These are phyloP conservation scores for Penicillium expansum DNA, from an alignment of 2,329 filamentous ascomycete genomes.

Conservation along the genomic window DNA sequence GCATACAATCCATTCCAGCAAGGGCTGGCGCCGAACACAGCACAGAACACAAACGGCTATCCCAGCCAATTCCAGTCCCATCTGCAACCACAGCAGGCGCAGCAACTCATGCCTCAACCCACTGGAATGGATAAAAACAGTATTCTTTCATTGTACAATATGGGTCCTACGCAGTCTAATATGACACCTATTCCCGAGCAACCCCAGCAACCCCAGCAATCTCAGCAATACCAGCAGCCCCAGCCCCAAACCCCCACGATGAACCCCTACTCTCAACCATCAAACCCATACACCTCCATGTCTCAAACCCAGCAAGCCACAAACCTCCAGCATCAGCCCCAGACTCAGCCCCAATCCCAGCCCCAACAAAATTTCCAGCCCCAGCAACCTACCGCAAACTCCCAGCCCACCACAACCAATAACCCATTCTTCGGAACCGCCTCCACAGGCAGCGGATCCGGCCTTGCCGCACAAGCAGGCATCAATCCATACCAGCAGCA, in stretches of 20 bases:
- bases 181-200: slow-evolving; percentile 34
- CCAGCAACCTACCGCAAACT: not conserved
- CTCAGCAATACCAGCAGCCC: slow-evolving; percentile 11
- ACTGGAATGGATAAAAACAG: slow-evolving; percentile 48
- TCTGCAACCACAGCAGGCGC: slow-evolving; percentile 20
- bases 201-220: slow-evolving; percentile 5
- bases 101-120: slow-evolving; percentile 39
- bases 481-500: slow-evolving; percentile 13
- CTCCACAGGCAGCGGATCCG: slow-evolving; percentile 13
- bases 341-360: slow-evolving; percentile 10
- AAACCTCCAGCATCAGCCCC: slow-evolving; percentile 20
- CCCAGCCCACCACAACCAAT: slow-evolving; percentile 17
- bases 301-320: slow-evolving; percentile 23
- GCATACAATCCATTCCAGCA: slow-evolving; percentile 38
- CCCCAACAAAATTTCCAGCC: slow-evolving; percentile 19
- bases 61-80: slow-evolving; percentile 27
- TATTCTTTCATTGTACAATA: slow-evolving; percentile 48
- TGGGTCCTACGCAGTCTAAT: slow-evolving; percentile 35
- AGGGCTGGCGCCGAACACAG: slow-evolving; percentile 25
- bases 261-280: slow-evolving; percentile 22
- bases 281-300: slow-evolving; percentile 21
- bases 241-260: slow-evolving; percentile 4
- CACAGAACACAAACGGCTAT: slow-evolving; percentile 25
- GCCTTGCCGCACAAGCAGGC: slow-evolving; percentile 25
- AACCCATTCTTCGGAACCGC: slow-evolving; percentile 27